Percentiles rank a stretch among this genome's conserved stretches.
Evolutionary conservation across 228 moss, liverwort and hornwort species (phyloP).

Genomic region (Sphagnum fallax): DNA sequence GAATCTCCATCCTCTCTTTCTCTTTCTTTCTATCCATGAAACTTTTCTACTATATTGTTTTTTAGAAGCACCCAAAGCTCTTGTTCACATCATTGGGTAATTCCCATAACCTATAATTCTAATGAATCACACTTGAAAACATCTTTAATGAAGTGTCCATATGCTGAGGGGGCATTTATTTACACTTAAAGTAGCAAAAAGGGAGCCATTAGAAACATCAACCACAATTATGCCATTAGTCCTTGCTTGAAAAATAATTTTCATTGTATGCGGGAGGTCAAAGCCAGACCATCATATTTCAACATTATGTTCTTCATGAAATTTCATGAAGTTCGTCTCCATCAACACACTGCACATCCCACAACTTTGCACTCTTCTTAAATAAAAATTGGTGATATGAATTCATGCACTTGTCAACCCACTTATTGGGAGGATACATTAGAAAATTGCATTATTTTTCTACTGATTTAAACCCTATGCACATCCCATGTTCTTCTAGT

Average conservation of each 20-base stretch:
- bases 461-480: background rate
- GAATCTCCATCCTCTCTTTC: too few species aligned
- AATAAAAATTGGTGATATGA: too few species aligned
- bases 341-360: too few species aligned
- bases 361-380: background rate
- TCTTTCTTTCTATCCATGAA: too few species aligned
- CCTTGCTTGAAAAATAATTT: conserved; percentile 32
- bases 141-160: background rate
- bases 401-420: too few species aligned
- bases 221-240: conserved; percentile 28
- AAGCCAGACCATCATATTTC: too few species aligned
- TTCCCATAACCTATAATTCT: conserved; percentile 10
- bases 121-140: background rate
- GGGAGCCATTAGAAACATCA: conserved; percentile 22
- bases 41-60: too few species aligned
- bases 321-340: too few species aligned
- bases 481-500: background rate
- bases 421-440: too few species aligned
- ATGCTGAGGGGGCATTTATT: background rate
- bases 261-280: conserved; percentile 14
- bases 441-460: background rate
- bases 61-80: too few species aligned
- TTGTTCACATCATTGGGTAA: background rate
- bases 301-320: too few species aligned
- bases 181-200: conserved; percentile 30